A percentile compares a stretch with the other conserved stretches of the same genome.
Conservation (phyloP, 2,329 filamentous ascomycete species). For the Ceratocystiopsis brevicomis region DNA sequence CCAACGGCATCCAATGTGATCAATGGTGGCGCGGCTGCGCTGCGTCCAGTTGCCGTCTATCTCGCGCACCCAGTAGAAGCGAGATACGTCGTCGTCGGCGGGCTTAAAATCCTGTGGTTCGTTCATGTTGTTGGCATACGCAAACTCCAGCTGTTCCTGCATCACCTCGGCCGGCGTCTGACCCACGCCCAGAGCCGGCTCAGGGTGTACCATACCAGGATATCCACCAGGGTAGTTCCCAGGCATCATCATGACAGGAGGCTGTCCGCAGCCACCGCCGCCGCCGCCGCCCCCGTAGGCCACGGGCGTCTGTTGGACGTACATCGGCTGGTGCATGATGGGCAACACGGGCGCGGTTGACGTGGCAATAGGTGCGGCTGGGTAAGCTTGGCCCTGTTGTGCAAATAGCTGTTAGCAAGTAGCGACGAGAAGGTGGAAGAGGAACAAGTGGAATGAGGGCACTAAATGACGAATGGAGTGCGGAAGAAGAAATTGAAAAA, state of each 20-base stretch:
- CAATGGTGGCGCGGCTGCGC: conserved; percentile 40
- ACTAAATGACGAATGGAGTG: no score
- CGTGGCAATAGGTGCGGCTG: conserved; percentile 4
- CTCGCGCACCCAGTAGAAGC: conserved; percentile 43
- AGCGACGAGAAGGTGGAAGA: no score
- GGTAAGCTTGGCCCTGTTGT: no score
- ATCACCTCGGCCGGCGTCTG: conserved; percentile 29
- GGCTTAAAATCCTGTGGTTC: conserved; percentile 46
- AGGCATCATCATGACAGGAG: conserved; percentile 14
- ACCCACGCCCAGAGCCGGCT: conserved; percentile 31
- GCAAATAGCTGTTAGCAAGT: no score
- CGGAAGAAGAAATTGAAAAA: no score
- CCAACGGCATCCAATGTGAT: conserved; percentile 38
- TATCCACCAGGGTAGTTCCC: no score
- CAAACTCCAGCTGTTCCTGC: conserved; percentile 28
- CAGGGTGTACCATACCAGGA: conserved; percentile 18
- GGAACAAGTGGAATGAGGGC: no score
- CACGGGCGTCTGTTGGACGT: conserved; percentile 1
- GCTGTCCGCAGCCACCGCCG: background rate
- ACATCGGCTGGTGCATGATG: conserved; percentile 1
- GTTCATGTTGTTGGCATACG: conserved; percentile 29
- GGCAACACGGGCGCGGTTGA: conserved; percentile 8
- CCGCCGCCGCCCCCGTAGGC: conserved; percentile 7
- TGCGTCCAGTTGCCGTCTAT: conserved; percentile 40
- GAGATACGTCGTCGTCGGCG: conserved; percentile 37